Base-by-base conservation (phyloP, 352 stramenopile species). In the Phytophthora sojae region DNA sequence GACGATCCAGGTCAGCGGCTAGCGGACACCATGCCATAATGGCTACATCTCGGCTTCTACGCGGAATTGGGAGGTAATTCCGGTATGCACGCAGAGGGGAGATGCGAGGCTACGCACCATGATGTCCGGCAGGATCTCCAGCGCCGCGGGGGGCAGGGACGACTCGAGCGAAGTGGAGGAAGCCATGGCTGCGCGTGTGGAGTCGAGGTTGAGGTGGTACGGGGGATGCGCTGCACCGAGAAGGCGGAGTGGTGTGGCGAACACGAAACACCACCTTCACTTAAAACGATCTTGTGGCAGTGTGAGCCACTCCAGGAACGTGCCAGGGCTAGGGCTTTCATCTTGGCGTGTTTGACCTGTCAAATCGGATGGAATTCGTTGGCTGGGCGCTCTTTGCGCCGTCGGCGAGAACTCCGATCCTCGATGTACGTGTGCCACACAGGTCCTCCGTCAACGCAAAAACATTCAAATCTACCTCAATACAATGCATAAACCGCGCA, bases 111-210 rank as follows among this genome's bases (percentile, higher is more conserved):
- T 65, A 58, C 57, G 39, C 50, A 89, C 84, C 57, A 92, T 63
- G 55, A 92, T 90, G 49, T 86, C 71, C 12, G 85, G 85, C n/a
- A 92, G 80, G 57, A 90, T 84, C 49, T 78, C 73, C 26, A 80
- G 61, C 23, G 82, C 81, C 45, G 75, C 79, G 9, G 77, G 71
- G 6, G 84, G 77, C 11, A 88, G 70, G 50, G 57, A 61, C 23
- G 64, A 64, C 62, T 73, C 50, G 56, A 64, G 53, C 42, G 59
- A 26, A 67, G 71, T 32, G 21, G 70, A 44, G 60, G 73, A 72
- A 49, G 71, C 61, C 71, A 79, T 82, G 19, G 17, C 5, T 44
- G 5, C 42, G n/a, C 17, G 7, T 23, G 44, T 51, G 6, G 1
- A 25, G 55, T 25, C 11, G 8, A n/a, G 25, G 5, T 67, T 17